Evolutionary conservation across 352 stramenopile genomes (phyloP).

Genomic region (Phytophthora citricola): DNA sequence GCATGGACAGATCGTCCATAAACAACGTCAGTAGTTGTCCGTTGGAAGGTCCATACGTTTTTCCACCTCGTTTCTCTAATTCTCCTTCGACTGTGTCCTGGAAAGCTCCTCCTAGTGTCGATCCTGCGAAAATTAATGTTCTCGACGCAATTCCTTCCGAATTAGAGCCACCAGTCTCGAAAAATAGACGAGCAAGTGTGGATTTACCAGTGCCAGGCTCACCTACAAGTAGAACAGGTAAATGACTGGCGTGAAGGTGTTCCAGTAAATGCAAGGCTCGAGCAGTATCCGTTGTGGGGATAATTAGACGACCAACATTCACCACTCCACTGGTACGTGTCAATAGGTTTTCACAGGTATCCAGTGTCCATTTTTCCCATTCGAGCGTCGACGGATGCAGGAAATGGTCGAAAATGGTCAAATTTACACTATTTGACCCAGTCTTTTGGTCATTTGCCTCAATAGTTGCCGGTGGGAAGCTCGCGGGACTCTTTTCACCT

Average conservation of each 20-base stretch:
- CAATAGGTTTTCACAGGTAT: constrained; percentile 41
- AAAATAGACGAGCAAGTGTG: constrained; percentile 83
- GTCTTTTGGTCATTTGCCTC: neutral
- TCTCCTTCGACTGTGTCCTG: constrained; percentile 77
- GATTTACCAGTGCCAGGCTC: constrained; percentile 91
- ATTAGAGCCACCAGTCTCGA: constrained; percentile 40
- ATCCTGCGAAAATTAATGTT: constrained; percentile 90
- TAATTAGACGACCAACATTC: constrained; percentile 85
- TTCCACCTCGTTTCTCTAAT: constrained; percentile 82
- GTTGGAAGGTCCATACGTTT: constrained; percentile 76
- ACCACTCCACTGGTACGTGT: constrained; percentile 31
- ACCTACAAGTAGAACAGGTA: constrained; percentile 85
- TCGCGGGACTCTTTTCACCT: constrained; percentile 35
- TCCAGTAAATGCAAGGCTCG: constrained; percentile 76
- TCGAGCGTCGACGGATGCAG: constrained; percentile 90
- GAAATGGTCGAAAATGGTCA: constrained; percentile 93
- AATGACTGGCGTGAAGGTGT: constrained; percentile 54
- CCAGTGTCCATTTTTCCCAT: constrained; percentile 88
- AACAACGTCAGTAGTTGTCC: constrained; percentile 84
- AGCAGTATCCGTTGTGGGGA: constrained; percentile 89
- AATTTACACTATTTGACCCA: neutral
- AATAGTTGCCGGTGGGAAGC: constrained; percentile 34
- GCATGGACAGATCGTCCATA: constrained; percentile 81
- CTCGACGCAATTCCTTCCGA: constrained; percentile 68
- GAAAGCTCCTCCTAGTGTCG: constrained; percentile 81